These are phyloP conservation scores for Beauveria varroae DNA, from an alignment of 2,329 filamentous ascomycete species.

Conservation along the genomic window DNA sequence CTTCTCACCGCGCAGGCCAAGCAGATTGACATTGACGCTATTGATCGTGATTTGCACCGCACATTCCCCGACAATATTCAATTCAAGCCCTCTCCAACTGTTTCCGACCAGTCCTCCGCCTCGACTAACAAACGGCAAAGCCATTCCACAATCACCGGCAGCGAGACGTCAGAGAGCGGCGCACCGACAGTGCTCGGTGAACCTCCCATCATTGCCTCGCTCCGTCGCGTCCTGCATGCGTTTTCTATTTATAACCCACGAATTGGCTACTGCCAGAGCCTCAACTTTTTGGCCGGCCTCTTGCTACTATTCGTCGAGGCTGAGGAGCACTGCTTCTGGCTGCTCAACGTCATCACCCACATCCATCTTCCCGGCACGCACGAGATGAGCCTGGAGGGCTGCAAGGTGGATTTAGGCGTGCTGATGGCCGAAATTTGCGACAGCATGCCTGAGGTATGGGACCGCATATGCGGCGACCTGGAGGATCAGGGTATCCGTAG, in stretches of 20 bases:
- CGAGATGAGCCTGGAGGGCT: constrained; percentile 80
- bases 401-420: constrained; percentile 89
- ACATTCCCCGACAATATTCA: constrained; percentile 92
- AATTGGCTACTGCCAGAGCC: constrained; percentile 91
- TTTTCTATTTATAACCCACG: constrained; percentile 86
- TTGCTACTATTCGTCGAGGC: constrained; percentile 79
- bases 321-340: constrained; percentile 87
- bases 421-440: constrained; percentile 83
- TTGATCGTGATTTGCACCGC: constrained; percentile 86
- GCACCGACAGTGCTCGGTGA: constrained; percentile 42
- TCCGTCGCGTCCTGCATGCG: constrained; percentile 79
- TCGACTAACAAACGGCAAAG: constrained; percentile 26
- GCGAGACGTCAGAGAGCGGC: constrained; percentile 22
- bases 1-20: constrained; percentile 59
- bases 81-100: constrained; percentile 59
- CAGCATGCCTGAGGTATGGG: constrained; percentile 74
- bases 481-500: constrained; percentile 40
- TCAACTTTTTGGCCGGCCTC: constrained; percentile 90
- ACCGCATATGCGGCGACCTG: constrained; percentile 75
- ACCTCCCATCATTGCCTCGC: constrained; percentile 69
- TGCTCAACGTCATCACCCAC: constrained; percentile 86
- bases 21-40: constrained; percentile 73
- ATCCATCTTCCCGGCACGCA: constrained; percentile 87
- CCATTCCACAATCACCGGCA: constrained; percentile 29
- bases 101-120: constrained; percentile 19